These are phyloP conservation scores for Sporisorium graminicola DNA, from an alignment of 1,284 basidiomycete species.

Conservation along the genomic window DNA sequence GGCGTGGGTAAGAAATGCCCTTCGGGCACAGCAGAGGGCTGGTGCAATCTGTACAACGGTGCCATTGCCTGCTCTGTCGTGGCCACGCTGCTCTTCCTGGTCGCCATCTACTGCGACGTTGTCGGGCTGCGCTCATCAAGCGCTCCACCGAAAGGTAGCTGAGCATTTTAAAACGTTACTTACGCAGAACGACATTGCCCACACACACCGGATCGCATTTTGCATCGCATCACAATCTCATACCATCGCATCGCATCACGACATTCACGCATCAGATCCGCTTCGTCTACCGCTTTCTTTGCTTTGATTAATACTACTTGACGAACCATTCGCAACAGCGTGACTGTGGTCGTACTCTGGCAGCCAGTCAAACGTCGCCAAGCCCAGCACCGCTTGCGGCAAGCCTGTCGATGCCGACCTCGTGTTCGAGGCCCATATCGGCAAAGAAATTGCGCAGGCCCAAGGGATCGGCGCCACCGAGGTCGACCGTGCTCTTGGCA, in stretches of 20 bases:
- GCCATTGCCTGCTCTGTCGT: conserved; percentile 53
- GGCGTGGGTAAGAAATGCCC: conserved; percentile 50
- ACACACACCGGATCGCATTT: background rate
- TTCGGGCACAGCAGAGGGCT: conserved; percentile 40
- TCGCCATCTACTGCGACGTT: conserved; percentile 50
- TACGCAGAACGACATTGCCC: background rate
- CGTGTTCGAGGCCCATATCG: conserved; percentile 49
- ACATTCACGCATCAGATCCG: background rate
- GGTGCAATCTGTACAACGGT: conserved; percentile 59
- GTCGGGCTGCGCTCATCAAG: conserved; percentile 34
- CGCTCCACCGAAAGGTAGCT: conserved; percentile 37
- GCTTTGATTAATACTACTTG: background rate
- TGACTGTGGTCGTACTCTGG: background rate
- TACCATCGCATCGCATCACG: background rate
- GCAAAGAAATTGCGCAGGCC: conserved; percentile 50
- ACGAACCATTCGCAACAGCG: too few relatives aligned
- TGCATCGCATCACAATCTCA: background rate
- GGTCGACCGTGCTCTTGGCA: conserved; percentile 9
- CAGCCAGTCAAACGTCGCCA: conserved; percentile 17
- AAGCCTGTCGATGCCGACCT: conserved; percentile 33
- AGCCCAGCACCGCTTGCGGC: conserved; percentile 32
- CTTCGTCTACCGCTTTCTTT: background rate
- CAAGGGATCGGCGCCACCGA: conserved; percentile 36
- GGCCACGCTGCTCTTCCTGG: conserved; percentile 23
- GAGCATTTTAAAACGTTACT: too few relatives aligned